phyloP scores from a whole-genome alignment of 768 basidiomycete species.

The Russula virescens region DNA sequence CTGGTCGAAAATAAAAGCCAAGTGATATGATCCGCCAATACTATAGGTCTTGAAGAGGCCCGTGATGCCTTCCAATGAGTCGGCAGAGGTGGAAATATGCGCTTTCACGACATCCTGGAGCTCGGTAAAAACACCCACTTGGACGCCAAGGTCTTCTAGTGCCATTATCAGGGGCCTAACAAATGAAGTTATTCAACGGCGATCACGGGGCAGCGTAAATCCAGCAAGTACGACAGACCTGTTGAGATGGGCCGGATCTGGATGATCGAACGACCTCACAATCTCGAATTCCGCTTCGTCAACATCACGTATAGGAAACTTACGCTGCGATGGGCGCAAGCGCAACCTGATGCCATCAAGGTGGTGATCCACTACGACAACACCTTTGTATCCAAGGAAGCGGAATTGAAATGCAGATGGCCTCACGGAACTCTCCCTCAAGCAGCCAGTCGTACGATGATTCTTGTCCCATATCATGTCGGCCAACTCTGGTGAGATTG shows the following conservation, averaged over 20 bases:
- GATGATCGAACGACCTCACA: slow-evolving; percentile 52
- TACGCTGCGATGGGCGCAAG: slow-evolving; percentile 67
- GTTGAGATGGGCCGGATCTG: slow-evolving; percentile 52
- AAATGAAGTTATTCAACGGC: no score
- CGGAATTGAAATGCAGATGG: slow-evolving; percentile 28
- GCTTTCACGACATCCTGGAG: background rate
- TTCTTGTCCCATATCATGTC: slow-evolving; percentile 54
- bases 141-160: background rate
- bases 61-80: background rate
- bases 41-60: background rate
- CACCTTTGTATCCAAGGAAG: slow-evolving; percentile 74
- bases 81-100: background rate
- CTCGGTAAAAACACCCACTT: background rate
- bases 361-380: slow-evolving; percentile 57
- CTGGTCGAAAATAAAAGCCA: background rate
- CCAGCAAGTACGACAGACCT: background rate
- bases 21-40: background rate
- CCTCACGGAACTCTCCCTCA: background rate
- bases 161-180: background rate
- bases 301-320: slow-evolving; percentile 51
- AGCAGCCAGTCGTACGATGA: slow-evolving; percentile 33
- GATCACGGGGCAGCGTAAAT: background rate
- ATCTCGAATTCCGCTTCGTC: slow-evolving; percentile 61
- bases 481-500: slow-evolving; percentile 57
- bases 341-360: slow-evolving; percentile 62